These are phyloP conservation scores for Beauveria scarabaeidicola DNA, from an alignment of 2,329 filamentous ascomycete genomes.

Conservation along the genomic window DNA sequence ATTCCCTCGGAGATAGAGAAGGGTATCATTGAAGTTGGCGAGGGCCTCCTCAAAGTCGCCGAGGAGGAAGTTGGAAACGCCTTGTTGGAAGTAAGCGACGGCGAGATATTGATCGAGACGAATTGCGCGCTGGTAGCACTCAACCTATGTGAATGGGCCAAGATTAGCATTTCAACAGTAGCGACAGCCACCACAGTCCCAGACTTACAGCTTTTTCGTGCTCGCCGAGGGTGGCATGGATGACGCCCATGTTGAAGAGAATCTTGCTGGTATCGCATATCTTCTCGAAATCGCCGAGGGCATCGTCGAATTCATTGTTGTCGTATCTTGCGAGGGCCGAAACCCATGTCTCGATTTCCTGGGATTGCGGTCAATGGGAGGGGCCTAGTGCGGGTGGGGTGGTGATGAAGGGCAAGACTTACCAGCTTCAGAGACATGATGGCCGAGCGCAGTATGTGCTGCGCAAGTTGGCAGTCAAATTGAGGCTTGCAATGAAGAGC, in stretches of 20 bases:
- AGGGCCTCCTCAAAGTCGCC: conserved; percentile 96
- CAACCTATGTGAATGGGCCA: conserved; percentile 52
- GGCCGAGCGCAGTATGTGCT: conserved; percentile 15
- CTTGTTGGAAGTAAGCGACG: conserved; percentile 96
- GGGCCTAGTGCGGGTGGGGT: neutral
- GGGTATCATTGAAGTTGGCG: conserved; percentile 96
- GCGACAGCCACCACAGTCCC: conserved; percentile 5
- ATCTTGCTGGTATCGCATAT: conserved; percentile 97
- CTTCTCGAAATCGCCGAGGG: conserved; percentile 71
- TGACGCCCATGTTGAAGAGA: conserved; percentile 95
- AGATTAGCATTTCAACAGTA: conserved; percentile 6
- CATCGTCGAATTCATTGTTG: conserved; percentile 93
- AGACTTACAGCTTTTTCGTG: conserved; percentile 83
- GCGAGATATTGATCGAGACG: conserved; percentile 90
- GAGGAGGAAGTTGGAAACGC: conserved; percentile 93
- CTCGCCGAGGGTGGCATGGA: conserved; percentile 91
- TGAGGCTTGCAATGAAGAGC: neutral
- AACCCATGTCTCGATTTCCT: conserved; percentile 99
- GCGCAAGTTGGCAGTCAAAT: neutral
- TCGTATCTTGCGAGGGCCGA: conserved; percentile 85
- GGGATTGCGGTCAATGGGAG: neutral
- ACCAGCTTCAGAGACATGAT: conserved; percentile 56
- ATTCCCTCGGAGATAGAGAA: conserved; percentile 90
- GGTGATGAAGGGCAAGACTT: conserved; percentile 17
- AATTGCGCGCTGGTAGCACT: conserved; percentile 89